phyloP scores from a whole-genome alignment of 345 rosid species.

The Gossypium ekmanianum region DNA sequence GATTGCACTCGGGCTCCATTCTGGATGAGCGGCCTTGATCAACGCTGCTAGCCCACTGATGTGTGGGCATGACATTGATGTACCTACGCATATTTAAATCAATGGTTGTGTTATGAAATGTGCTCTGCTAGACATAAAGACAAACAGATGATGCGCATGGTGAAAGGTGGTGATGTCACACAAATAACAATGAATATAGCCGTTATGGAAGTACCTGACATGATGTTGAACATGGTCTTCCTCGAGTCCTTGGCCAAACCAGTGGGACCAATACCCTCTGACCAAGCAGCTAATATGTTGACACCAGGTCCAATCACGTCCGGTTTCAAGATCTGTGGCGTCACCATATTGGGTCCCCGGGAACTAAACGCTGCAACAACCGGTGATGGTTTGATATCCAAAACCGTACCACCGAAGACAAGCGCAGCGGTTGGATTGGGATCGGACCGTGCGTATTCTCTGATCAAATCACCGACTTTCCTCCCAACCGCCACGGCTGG shows the following conservation, averaged over 20 bases:
- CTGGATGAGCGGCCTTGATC: conserved; percentile 77
- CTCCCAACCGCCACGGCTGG: conserved; percentile 73
- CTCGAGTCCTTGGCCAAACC: conserved; percentile 63
- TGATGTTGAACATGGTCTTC: conserved; percentile 60
- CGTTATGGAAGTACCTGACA: conserved; percentile 60
- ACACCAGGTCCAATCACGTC: conserved; percentile 91
- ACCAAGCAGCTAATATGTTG: conserved; percentile 82
- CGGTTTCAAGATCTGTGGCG: conserved; percentile 78
- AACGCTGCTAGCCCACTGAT: conserved; percentile 84
- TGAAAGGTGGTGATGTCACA: no score
- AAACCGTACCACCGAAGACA: conserved; percentile 62
- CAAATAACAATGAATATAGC: background rate
- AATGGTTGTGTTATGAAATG: background rate
- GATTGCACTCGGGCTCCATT: conserved; percentile 87
- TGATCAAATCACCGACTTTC: conserved; percentile 53
- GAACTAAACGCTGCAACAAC: conserved; percentile 92
- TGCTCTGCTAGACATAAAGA: background rate
- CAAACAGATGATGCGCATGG: background rate
- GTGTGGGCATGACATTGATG: conserved; percentile 98
- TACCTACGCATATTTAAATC: conserved; percentile 36
- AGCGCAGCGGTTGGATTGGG: conserved; percentile 52
- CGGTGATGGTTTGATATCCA: conserved; percentile 65
- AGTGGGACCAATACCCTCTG: conserved; percentile 69
- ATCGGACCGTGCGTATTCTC: conserved; percentile 40
- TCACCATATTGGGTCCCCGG: conserved; percentile 74